Base-by-base conservation (phyloP, 176 grass and related monocot species). In the Juncus inflexus region DNA sequence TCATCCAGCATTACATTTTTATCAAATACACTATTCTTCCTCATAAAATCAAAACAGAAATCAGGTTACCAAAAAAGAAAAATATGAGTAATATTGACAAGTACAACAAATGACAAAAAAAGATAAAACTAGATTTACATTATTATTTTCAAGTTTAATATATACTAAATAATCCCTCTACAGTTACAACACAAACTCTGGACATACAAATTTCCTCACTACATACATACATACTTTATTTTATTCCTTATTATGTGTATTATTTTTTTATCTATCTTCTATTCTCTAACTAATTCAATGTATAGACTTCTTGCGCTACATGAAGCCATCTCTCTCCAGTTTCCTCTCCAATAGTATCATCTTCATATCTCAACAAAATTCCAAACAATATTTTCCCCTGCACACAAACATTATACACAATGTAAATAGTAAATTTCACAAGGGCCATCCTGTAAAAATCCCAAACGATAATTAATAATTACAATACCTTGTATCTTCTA, bases 341-440 rank as follows among this genome's bases (percentile, higher is more conserved):
- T 52, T 81, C 70, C n/a, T 41, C 77, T 3, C 81, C 76, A 12
- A n/a, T 54, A 7, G n/a, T 43, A 14, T 61, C 14, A 36, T 83
- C 69, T 79, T 97, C 84, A 11, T 86, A 91, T 70, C 79, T 89
- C 50, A 91, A 55, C 40, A 97, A 67, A 40, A 97, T 14, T 9
- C 92, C 87, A 51, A 97, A 97, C 57, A 97, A 57, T 79, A 97
- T 97, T 55, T 82, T 91, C 19, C 87, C 92, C 92, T 96, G 84
- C 19, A 28, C 19, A 28, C 19, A 28, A 28, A 28, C 19, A 28
- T 28, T 28, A 28, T 28, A 28, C 19, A 28, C 19, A 28, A 28
- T 28, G 19, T 28, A 28, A 28, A 28, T 28, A 28, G 19, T 28
- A 28, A 28, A 28, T 28, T 28, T 28, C 7, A 55, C 39, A 7